phyloP scores from a whole-genome alignment of 2,329 filamentous ascomycete genomes.

The Colletotrichum salicis region DNA sequence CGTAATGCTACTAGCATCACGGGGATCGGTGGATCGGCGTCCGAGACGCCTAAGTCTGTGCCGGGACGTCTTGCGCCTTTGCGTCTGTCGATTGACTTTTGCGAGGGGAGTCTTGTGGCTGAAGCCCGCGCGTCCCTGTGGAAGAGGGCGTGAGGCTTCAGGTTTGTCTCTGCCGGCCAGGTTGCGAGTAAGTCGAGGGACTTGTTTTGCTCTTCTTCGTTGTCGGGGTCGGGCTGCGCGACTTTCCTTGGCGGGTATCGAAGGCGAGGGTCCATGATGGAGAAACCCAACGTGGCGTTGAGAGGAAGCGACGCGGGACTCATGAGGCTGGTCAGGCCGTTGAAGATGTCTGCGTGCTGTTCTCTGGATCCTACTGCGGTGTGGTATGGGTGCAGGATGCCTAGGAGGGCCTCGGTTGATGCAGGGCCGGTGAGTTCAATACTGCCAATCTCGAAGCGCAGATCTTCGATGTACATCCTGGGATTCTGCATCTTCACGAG shows the following conservation, averaged over 20 bases:
- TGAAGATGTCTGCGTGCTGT: constrained; percentile 60
- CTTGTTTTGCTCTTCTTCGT: constrained; percentile 47
- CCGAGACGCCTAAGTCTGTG: constrained; percentile 63
- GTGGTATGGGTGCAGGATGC: constrained; percentile 69
- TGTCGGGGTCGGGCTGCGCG: constrained; percentile 49
- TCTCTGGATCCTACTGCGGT: constrained; percentile 46
- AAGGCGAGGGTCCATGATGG: constrained; percentile 82
- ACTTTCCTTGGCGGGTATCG: constrained; percentile 75
- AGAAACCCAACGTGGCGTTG: constrained; percentile 78
- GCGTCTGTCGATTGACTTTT: constrained; percentile 84
- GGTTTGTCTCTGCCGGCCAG: constrained; percentile 72
- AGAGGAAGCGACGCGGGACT: constrained; percentile 77
- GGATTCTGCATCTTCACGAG: constrained; percentile 70
- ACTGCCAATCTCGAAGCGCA: constrained; percentile 74
- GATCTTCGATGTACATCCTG: constrained; percentile 71
- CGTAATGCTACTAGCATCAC: constrained; percentile 75
- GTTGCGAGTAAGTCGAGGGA: constrained; percentile 70
- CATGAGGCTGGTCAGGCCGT: constrained; percentile 66
- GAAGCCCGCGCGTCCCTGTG: constrained; percentile 72
- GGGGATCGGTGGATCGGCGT: constrained; percentile 80
- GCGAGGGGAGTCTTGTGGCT: constrained; percentile 75
- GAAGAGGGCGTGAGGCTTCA: constrained; percentile 69
- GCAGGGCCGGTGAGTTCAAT: constrained; percentile 72
- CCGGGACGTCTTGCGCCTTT: constrained; percentile 74
- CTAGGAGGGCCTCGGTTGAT: constrained; percentile 80